Percentiles rank a stretch among this genome's conserved stretches.
Conservation (phyloP, 129 eudicot genomes). For the Gnaphalium uliginosum region DNA sequence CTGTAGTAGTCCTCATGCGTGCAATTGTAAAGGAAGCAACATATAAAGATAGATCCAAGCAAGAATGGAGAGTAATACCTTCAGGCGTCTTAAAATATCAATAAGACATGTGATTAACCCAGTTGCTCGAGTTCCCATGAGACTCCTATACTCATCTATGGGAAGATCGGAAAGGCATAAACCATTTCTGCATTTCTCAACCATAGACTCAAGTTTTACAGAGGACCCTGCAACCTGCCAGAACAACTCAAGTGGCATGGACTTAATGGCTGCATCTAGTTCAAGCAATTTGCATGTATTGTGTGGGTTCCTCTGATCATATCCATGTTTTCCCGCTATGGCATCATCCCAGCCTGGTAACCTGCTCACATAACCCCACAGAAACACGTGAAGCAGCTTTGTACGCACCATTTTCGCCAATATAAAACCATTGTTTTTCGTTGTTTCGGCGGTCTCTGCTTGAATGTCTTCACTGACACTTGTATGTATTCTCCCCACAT, state of each 20-base stretch:
- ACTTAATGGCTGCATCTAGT: slow-evolving; percentile 60
- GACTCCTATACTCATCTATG: slow-evolving; percentile 52
- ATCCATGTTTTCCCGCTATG: slow-evolving; percentile 40
- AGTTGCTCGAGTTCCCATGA: slow-evolving; percentile 79
- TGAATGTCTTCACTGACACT: slow-evolving; percentile 36
- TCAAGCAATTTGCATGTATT: slow-evolving; percentile 63
- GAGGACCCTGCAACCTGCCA: slow-evolving; percentile 80
- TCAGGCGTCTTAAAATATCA: slow-evolving; percentile 69
- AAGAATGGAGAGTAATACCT: slow-evolving; percentile 45
- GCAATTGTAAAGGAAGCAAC: not conserved
- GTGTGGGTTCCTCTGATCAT: slow-evolving; percentile 61
- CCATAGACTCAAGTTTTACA: slow-evolving; percentile 54
- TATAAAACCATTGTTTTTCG: slow-evolving; percentile 85
- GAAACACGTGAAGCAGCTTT: slow-evolving; percentile 67
- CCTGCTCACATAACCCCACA: slow-evolving; percentile 68
- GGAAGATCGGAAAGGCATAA: slow-evolving; percentile 80
- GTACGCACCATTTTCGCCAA: slow-evolving; percentile 84
- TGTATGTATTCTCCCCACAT: slow-evolving; percentile 55
- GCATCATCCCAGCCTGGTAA: slow-evolving; percentile 59
- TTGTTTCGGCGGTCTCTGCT: slow-evolving; percentile 50
- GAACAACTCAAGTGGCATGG: slow-evolving; percentile 91
- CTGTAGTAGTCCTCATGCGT: not conserved
- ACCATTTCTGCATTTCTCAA: slow-evolving; percentile 72
- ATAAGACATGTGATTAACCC: slow-evolving; percentile 69
- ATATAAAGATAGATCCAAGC: not conserved